Conservation (phyloP, 352 stramenopile species). For the Globisporangium apiculatum region DNA sequence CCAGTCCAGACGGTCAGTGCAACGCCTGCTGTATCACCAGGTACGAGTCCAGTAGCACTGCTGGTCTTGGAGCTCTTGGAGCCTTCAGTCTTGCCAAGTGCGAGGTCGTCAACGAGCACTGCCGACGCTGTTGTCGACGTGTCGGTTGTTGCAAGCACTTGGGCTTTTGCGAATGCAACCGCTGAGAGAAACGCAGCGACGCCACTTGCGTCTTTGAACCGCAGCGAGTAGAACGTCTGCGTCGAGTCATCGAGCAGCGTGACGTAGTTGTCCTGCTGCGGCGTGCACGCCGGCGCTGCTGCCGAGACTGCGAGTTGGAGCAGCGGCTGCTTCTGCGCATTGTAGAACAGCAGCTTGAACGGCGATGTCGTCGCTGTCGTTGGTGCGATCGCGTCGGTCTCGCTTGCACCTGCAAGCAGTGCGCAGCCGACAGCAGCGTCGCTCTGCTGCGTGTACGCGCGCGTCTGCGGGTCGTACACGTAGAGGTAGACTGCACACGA, state of each 20-base stretch:
- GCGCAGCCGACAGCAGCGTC: constrained; percentile 58
- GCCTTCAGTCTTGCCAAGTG: constrained; percentile 18
- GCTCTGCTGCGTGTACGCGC: constrained; percentile 47
- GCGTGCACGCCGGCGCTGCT: constrained; percentile 29
- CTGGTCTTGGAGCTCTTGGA: constrained; percentile 15
- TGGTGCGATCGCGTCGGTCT: not conserved
- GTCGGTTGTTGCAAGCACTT: constrained; percentile 23
- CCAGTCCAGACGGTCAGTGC: constrained; percentile 47
- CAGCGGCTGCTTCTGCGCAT: constrained; percentile 58
- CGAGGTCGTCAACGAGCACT: constrained; percentile 42
- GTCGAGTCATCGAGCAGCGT: constrained; percentile 46
- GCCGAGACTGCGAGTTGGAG: constrained; percentile 34
- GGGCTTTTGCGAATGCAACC: constrained; percentile 45
- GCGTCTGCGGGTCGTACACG: constrained; percentile 40
- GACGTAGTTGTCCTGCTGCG: constrained; percentile 70
- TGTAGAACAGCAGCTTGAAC: constrained; percentile 69
- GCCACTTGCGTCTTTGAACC: constrained; percentile 46
- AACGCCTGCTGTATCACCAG: constrained; percentile 48
- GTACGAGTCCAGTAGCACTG: constrained; percentile 18
- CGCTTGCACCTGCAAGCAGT: constrained; percentile 21
- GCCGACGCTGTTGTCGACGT: not conserved
- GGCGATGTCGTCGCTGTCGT: constrained; percentile 4
- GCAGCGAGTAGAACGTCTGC: constrained; percentile 67
- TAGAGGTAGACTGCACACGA: constrained; percentile 71
- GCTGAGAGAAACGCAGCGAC: constrained; percentile 38